Base-by-base conservation (phyloP, 2,329 filamentous ascomycete genomes). In the Helotiales sp. region DNA sequence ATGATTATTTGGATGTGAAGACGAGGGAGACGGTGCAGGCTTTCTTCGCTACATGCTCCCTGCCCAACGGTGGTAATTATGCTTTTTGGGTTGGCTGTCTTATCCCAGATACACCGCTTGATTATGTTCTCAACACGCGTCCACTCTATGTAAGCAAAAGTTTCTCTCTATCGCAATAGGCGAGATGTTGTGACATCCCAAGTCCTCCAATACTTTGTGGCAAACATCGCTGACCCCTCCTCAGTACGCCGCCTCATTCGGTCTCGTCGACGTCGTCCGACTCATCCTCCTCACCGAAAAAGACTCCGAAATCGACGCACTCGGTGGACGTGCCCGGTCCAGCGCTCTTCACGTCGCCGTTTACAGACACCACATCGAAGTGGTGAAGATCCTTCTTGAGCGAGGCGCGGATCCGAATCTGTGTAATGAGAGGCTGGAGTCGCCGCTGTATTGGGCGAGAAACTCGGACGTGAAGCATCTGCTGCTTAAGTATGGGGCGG, bases 201-300 rank as follows among this genome's bases (percentile, higher is more conserved):
- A 45, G n/a, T 6, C 17, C 8, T 45, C 2, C 6, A 43, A 6
- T 20, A 20, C 20, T 20, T 2, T n/a, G n/a, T n/a, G n/a, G 6
- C 40, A 20, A n/a, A 20, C 40, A 45, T 45, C 1, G 37, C 40
- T 45, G 10, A 40, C 37, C 17, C 17, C 11, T n/a, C 13, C n/a
- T 45, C 40, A 45, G 40, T 73, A 71, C 54, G 70, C 71, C 3
- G 66, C 72, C 6, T 73, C 72, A 1, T 73, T 68, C 37, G 72
- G 72, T 1, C 67, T 73, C 20, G 45, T 61, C 8, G 64, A 69
- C 11, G 63, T 73, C 5, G 69, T 72, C 0, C 65, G 52, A 11
- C 54, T 72, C 1, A 63, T 74, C 6, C 59, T 74, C 11, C 64
- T 71, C 3, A 61, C 64, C 0, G 65, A 70, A 6, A 37, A 60